These are phyloP conservation scores for Trametes punicea DNA, from an alignment of 768 basidiomycete genomes.

Conservation along the genomic window DNA sequence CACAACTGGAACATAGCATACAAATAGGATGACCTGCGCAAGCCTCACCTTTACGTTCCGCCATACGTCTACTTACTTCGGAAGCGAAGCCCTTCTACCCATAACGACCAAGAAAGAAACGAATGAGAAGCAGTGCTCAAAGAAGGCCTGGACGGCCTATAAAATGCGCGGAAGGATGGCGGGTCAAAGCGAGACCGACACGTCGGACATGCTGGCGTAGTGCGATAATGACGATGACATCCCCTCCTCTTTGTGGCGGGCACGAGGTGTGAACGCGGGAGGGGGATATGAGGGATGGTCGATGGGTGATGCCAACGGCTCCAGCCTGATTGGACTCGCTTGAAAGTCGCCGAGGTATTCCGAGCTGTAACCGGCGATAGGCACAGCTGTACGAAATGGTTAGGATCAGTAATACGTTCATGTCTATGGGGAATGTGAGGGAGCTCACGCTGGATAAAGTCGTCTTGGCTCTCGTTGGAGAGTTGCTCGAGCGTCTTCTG, in stretches of 20 bases:
- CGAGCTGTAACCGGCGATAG: background rate
- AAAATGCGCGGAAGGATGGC: too few species aligned
- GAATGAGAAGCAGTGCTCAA: too few species aligned
- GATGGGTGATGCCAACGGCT: slow-evolving; percentile 1
- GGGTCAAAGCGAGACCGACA: too few species aligned
- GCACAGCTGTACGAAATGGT: background rate
- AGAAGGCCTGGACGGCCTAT: too few species aligned
- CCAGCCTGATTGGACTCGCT: slow-evolving; percentile 4
- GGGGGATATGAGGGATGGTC: background rate
- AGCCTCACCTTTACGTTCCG: too few species aligned
- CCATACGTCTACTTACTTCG: too few species aligned
- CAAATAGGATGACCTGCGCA: too few species aligned
- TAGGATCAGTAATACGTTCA: too few species aligned
- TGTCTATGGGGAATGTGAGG: background rate
- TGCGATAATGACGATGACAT: background rate
- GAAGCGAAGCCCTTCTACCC: too few species aligned
- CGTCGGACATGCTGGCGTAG: slow-evolving; percentile 8
- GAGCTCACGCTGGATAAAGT: slow-evolving; percentile 26
- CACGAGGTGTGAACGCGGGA: background rate
- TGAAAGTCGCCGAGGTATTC: slow-evolving; percentile 4
- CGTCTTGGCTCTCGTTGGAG: slow-evolving; percentile 36
- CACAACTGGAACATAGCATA: too few species aligned
- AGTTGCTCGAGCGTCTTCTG: slow-evolving; percentile 34
- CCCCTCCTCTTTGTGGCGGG: background rate
- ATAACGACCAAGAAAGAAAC: too few species aligned